Base-by-base conservation (phyloP, 192 early-diverging fungal genomes). In the Coemansia sp. region DNA sequence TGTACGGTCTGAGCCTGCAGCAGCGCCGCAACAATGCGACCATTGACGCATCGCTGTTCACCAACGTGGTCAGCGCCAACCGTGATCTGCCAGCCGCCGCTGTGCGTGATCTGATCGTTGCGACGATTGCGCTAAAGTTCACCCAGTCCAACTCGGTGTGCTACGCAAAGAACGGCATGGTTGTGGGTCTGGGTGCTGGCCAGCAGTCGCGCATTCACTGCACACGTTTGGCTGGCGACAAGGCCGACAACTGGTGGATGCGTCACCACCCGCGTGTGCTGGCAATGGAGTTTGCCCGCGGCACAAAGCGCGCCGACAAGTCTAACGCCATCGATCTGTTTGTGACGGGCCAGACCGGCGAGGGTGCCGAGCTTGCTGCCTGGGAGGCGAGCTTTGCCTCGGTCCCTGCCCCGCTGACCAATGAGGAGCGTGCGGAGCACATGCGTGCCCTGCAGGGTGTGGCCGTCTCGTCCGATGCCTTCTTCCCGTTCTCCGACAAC, bases 161-260 rank as follows among this genome's bases (percentile, higher is more conserved):
- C 85, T 99, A 97, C 69, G 97, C 96, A 64, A 93, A 93, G 82
- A 91, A 96, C 79, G 97, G 97, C 54, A 93, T 94, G 92, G 91
- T 97, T 7, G 87, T 98, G 59, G 97, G 97, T 53, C 83, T 98
- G 27, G 97, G 97, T 52, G 97, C 97, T 59, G 97, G 97, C 48
- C 97, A 98, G 85, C 95, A 99, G 85, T 94, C 93, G 43, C 92
- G 97, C 64, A 97, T 99, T 50, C 97, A 98, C 86, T 98, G 94
- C 86, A 97, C 95, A 7, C 90, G 96, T 56, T 87, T 98, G 57
- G 96, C 96, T n/a, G 95, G 94, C 69, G 96, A 98, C 65, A 98
- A 98, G 88, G 95, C 94, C 37, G 95, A 98, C 72, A 96, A 95
- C 88, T 96, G 93, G 93, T 98, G 95, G 94, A 72, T 92, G 81